phyloP scores from a whole-genome alignment of 208 protist species.

The Trypanosoma cruzi region DNA sequence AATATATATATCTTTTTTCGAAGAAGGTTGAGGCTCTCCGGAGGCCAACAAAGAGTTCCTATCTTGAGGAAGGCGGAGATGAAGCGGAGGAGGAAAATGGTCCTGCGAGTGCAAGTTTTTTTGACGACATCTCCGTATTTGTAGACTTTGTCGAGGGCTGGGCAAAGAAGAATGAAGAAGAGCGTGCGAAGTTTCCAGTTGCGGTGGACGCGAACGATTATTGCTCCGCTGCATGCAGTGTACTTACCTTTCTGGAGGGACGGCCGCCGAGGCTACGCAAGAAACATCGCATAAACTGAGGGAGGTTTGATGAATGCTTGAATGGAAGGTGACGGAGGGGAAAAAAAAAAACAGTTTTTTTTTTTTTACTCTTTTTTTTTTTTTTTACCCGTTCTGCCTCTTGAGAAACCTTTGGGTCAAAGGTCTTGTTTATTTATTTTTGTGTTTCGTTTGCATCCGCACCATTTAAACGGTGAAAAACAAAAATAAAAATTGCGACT shows the following conservation, averaged over 20 bases:
- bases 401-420: not conserved
- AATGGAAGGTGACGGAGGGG: not conserved
- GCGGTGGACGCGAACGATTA: constrained; percentile 31
- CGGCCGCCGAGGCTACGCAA: constrained; percentile 45
- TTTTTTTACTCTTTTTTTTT: not conserved
- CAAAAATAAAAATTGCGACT: not conserved
- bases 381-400: not conserved
- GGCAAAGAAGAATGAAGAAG: not conserved
- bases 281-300: constrained; percentile 78
- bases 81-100: not conserved
- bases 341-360: not conserved
- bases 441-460: not conserved
- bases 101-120: not conserved
- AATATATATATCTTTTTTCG: constrained; percentile 58
- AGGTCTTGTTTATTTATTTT: not conserved
- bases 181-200: not conserved
- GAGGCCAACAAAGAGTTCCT: not conserved
- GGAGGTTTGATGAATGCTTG: not conserved
- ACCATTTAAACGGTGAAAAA: no score
- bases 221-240: constrained; percentile 42
- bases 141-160: constrained; percentile 23
- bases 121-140: constrained; percentile 32
- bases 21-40: constrained; percentile 7
- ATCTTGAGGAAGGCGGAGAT: not conserved
- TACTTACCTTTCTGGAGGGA: constrained; percentile 61